Evolutionary conservation across 176 grass and related monocot genomes (phyloP).

Genomic region (Poa annua): DNA sequence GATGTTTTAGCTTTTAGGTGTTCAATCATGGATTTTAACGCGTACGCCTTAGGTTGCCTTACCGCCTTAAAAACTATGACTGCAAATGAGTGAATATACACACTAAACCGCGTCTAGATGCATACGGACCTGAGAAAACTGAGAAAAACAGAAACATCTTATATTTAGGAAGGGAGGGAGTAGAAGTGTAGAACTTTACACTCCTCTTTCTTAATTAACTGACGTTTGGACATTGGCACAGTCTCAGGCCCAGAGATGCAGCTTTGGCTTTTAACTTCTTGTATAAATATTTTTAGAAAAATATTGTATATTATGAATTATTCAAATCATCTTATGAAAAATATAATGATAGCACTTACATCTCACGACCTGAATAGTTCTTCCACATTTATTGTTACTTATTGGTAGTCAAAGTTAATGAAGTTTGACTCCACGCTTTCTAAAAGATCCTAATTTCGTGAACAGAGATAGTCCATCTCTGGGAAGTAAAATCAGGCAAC

Average conservation of each 20-base stretch:
- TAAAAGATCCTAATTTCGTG: not conserved
- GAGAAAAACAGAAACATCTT: too few relatives aligned
- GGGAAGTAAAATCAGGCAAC: constrained; percentile 12
- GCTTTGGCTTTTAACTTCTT: not conserved
- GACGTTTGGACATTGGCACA: not conserved
- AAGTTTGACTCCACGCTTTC: not conserved
- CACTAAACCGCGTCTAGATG: too few relatives aligned
- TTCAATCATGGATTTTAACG: too few relatives aligned
- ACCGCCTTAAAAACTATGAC: too few relatives aligned
- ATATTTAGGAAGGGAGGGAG: too few relatives aligned
- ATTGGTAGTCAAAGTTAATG: not conserved
- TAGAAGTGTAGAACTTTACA: not conserved
- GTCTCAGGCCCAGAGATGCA: constrained; percentile 4
- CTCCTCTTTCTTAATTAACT: not conserved
- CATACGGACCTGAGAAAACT: too few relatives aligned
- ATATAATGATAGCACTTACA: not conserved
- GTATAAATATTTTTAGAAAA: not conserved
- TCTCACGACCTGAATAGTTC: not conserved
- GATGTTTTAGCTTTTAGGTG: too few relatives aligned
- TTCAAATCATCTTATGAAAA: not conserved
- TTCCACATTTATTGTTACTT: not conserved
- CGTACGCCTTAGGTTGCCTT: too few relatives aligned
- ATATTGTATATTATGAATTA: not conserved
- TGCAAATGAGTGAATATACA: too few relatives aligned
- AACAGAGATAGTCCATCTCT: not conserved